Base-by-base conservation (phyloP, 768 basidiomycete genomes). In the Phylloporus arenicola region DNA sequence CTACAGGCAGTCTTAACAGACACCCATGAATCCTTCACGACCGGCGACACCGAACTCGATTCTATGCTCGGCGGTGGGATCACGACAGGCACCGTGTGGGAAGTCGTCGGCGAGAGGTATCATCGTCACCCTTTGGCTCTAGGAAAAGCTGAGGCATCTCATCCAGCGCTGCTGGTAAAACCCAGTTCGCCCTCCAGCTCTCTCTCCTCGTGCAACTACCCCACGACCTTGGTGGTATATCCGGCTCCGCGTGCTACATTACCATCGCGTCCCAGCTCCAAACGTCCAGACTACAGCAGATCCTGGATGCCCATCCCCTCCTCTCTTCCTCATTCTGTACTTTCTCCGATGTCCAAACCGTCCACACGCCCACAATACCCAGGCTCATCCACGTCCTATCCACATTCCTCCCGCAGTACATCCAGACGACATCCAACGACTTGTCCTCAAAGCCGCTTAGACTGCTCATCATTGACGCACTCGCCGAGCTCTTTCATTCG, bases 111-210 rank as follows among this genome's bases (percentile, higher is more conserved):
- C 24, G 90, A 95, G 75, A 90, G 91, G 93, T 92, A 66, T 44
- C 11, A 30, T 53, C 22, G 12, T 45, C 43, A 34, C 34, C 20
- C 38, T 20, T 20, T 46, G 17, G 17, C 45, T 48, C 39, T 37
- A 25, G 8, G 19, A 34, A 43, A 24, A 29, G 17, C 45, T 63
- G 37, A 60, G 31, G 27, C 16, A 11, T 30, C 47, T 42, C 35
- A 29, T 35, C 14, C 63, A 99, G 96, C 63, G 86, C 92, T 20
- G 83, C 95, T 24, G 96, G 96, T 34, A 99, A 99, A 71, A 92
- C 92, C 1, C 93, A 98, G 59, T 69, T 98, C 5, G 88, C 87
- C 4, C 74, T 99, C 13, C 92, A 94, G 57, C 76, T 92, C 17
- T 81, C 90, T 4, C 71, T 95, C 27, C 73, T 79, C 19, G 86